Evolutionary conservation across 1,139 yeast genomes (phyloP).

Genomic region (Petasospora fabianii): DNA sequence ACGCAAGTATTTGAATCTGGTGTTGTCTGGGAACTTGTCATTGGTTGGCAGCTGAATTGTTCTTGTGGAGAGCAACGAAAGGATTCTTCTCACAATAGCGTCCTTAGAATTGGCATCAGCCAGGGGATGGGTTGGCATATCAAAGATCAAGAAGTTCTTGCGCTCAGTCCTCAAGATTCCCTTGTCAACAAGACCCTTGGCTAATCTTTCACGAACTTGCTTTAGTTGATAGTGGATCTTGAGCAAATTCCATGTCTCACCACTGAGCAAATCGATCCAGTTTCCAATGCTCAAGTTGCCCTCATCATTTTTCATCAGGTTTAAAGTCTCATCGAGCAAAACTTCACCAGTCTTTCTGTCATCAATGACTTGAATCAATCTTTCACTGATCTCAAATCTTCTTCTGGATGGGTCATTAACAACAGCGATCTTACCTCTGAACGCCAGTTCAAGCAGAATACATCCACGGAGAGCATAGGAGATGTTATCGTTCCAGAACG

Average conservation of each 20-base stretch:
- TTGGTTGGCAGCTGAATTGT: conserved; percentile 47
- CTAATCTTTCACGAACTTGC: conserved; percentile 94
- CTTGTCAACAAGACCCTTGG: conserved; percentile 95
- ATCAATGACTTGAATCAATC: conserved; percentile 84
- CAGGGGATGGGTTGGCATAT: conserved; percentile 98
- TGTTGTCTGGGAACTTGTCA: conserved; percentile 63
- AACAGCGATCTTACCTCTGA: conserved; percentile 83
- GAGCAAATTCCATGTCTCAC: conserved; percentile 96
- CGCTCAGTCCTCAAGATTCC: conserved; percentile 96
- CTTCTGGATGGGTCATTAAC: conserved; percentile 93
- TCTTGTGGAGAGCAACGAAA: conserved; percentile 67
- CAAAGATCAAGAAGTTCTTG: conserved; percentile 88
- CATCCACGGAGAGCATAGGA: conserved; percentile 96
- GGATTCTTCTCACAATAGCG: conserved; percentile 66
- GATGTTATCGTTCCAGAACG: conserved; percentile 97
- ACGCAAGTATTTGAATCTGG: conserved; percentile 70
- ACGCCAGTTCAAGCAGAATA: conserved; percentile 85
- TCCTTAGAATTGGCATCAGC: conserved; percentile 85
- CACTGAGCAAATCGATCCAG: conserved; percentile 93
- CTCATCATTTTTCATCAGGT: conserved; percentile 82
- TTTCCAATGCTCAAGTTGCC: conserved; percentile 75
- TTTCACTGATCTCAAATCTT: conserved; percentile 81
- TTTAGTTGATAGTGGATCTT: conserved; percentile 93
- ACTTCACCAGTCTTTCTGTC: conserved; percentile 92
- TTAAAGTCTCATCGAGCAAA: conserved; percentile 86